A percentile compares a stretch with the other conserved stretches of the same genome.
Evolutionary conservation across 768 basidiomycete species (phyloP).

Genomic region (Neoboletus subvelutipes): DNA sequence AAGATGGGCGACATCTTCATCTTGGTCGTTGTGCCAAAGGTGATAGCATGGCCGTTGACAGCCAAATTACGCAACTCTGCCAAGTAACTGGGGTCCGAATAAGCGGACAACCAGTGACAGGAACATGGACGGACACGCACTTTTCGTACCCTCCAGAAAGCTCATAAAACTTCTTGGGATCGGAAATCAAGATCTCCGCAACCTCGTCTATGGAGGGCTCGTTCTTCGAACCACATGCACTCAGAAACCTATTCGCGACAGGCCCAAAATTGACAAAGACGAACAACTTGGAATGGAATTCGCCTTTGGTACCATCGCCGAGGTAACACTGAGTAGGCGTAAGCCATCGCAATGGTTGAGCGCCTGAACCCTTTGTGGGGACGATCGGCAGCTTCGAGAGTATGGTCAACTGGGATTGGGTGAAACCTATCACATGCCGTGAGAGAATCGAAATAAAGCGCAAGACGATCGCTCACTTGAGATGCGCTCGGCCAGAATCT

Average conservation of each 20-base stretch:
- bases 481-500: slow-evolving; percentile 60
- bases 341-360: slow-evolving; percentile 43
- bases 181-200: slow-evolving; percentile 61
- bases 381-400: slow-evolving; percentile 66
- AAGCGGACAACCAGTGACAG: background rate
- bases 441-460: background rate
- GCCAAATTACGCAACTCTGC: slow-evolving; percentile 82
- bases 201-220: slow-evolving; percentile 88
- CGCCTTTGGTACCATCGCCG: slow-evolving; percentile 47
- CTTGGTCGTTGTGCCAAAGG: slow-evolving; percentile 47
- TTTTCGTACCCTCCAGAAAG: slow-evolving; percentile 66
- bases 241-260: slow-evolving; percentile 79
- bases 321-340: slow-evolving; percentile 72
- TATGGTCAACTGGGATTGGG: slow-evolving; percentile 48
- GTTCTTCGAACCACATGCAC: slow-evolving; percentile 81
- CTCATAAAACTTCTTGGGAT: slow-evolving; percentile 71
- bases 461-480: slow-evolving; percentile 43
- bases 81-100: slow-evolving; percentile 59
- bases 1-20: slow-evolving; percentile 76
- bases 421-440: slow-evolving; percentile 50
- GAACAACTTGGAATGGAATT: slow-evolving; percentile 80
- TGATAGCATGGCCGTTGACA: slow-evolving; percentile 58
- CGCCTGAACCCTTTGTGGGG: slow-evolving; percentile 46
- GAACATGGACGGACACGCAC: slow-evolving; percentile 40
- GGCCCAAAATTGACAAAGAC: slow-evolving; percentile 87